These are phyloP conservation scores for Golubevia sp. DNA, from an alignment of 1,284 basidiomycete species.

Conservation along the genomic window DNA sequence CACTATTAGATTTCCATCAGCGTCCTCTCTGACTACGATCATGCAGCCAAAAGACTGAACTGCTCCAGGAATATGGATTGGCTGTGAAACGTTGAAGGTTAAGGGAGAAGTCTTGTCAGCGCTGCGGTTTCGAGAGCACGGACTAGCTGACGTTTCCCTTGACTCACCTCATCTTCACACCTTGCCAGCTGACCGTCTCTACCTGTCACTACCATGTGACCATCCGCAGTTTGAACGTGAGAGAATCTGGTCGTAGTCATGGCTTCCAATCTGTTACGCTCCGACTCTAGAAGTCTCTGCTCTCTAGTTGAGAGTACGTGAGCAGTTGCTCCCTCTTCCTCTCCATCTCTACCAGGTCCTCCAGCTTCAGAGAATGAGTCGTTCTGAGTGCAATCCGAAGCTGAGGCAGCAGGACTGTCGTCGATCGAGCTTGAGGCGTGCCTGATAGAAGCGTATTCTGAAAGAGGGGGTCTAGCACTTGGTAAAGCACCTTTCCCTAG, in stretches of 20 bases:
- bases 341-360: too few relatives aligned
- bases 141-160: neutral
- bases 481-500: too few relatives aligned
- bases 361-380: too few relatives aligned
- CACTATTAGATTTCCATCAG: conserved; percentile 71
- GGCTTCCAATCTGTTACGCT: conserved; percentile 13
- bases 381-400: too few relatives aligned
- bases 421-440: too few relatives aligned
- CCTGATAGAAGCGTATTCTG: too few relatives aligned
- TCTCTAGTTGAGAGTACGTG: neutral
- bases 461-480: too few relatives aligned
- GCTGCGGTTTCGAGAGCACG: conserved; percentile 33
- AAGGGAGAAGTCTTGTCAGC: neutral
- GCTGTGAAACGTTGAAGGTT: conserved; percentile 58
- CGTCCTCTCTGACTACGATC: conserved; percentile 74
- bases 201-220: conserved; percentile 73
- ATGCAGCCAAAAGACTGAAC: conserved; percentile 85
- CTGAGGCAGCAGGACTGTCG: too few relatives aligned
- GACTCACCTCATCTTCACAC: conserved; percentile 78
- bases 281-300: neutral
- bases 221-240: conserved; percentile 72
- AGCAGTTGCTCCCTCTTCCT: too few relatives aligned
- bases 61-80: conserved; percentile 81
- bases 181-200: conserved; percentile 72
- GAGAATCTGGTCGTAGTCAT: conserved; percentile 67